Evolutionary conservation across 2,329 filamentous ascomycete genomes (phyloP), one percentile per base, ranked within the genome.

Genomic region (Cladosporium sphaerospermum): DNA sequence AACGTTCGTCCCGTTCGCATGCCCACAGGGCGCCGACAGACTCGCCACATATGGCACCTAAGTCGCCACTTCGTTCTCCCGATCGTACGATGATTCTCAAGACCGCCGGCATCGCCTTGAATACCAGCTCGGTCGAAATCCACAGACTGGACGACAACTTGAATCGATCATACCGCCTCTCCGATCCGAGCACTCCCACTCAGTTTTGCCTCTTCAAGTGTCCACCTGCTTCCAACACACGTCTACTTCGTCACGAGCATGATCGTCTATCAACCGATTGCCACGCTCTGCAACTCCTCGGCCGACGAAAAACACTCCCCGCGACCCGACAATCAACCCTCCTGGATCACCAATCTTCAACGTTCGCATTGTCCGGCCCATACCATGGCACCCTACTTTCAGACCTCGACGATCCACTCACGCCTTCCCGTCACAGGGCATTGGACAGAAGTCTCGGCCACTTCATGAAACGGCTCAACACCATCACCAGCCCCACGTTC

Each of bases 401-500:
- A 4, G 61, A 64, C 23, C 54, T 65, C 33, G 61, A 62, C 42
- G 56, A 60, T 2, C 52, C 54, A 23, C 62, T 76, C 23, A 69
- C 72, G 9, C 23, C 60, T 18, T 57, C 58, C 19, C 68, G 72
- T 47, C 63, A 68, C n/a, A 64, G 58, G 1, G 56, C 56, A 9
- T 70, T 75, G 43, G 71, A 76, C 52, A 64, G 64, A 23, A 68
- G 69, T 34, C 58, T 75, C 1, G 74, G 74, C 3, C 53, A 61
- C 13, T 66, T 71, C 52, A 63, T 76, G 7, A 69, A 71, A 23
- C 63, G 64, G 10, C 71, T 81, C 37, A 69, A 71, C 3, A 66
- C 73, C 16, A 67, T 79, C 36, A 69, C 70, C 9, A 74, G 77
- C 4, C 64, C 69, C 2, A 68, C 70, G 3, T 83, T 81, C 59